These are phyloP conservation scores for Phytophthora pluvialis DNA, from an alignment of 352 stramenopile genomes.

Conservation along the genomic window DNA sequence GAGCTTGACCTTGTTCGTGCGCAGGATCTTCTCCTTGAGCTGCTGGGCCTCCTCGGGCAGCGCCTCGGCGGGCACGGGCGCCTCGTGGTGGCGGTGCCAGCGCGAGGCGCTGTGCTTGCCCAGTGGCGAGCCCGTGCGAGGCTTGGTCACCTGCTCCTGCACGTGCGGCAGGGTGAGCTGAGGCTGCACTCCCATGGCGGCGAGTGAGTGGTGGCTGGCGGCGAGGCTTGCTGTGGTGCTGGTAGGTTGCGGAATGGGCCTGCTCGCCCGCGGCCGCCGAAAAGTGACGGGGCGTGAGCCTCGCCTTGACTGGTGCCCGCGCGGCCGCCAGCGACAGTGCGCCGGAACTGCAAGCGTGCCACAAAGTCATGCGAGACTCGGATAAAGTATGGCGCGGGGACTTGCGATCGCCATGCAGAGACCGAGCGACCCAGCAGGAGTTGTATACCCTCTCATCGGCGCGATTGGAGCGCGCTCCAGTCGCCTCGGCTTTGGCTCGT, in stretches of 20 bases:
- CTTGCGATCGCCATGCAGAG: constrained; percentile 23
- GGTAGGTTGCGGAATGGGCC: constrained; percentile 34
- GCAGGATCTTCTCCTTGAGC: constrained; percentile 63
- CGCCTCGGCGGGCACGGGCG: constrained; percentile 12
- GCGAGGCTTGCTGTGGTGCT: constrained; percentile 14
- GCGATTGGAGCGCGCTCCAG: constrained; percentile 17
- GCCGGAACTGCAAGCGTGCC: constrained; percentile 16
- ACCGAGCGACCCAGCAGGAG: constrained; percentile 4
- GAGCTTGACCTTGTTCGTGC: constrained; percentile 49
- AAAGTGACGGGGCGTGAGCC: constrained; percentile 39
- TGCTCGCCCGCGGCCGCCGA: constrained; percentile 2
- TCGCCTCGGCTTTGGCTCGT: constrained; percentile 25
- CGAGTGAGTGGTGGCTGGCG: not conserved
- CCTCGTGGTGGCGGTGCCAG: constrained; percentile 45
- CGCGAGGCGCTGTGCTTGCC: constrained; percentile 37
- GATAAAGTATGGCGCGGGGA: constrained; percentile 24
- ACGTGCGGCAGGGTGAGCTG: constrained; percentile 31
- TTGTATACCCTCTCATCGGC: constrained; percentile 28
- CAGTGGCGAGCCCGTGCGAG: constrained; percentile 25
- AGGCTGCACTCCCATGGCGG: constrained; percentile 58
- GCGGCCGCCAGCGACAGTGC: constrained; percentile 7
- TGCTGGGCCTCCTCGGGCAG: constrained; percentile 43
- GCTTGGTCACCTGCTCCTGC: constrained; percentile 37
- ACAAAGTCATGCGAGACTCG: constrained; percentile 27
- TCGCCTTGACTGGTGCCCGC: constrained; percentile 17